Conservation (phyloP, 2,329 filamentous ascomycete species). For the Paracoccidioides lutzii region DNA sequence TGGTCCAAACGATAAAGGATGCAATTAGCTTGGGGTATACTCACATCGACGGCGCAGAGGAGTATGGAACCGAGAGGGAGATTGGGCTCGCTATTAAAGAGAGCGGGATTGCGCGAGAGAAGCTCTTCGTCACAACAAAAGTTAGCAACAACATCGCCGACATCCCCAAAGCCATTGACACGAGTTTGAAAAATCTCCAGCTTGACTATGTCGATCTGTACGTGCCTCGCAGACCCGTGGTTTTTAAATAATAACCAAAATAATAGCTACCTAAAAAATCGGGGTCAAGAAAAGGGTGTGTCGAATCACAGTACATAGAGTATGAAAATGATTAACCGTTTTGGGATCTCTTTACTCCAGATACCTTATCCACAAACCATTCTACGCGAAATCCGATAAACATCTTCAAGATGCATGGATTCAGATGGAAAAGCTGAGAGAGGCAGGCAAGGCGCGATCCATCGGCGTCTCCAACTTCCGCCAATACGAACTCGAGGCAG, state of each 20-base stretch:
- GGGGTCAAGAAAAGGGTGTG: too few species aligned
- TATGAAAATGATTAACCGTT: not conserved
- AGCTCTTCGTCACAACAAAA: slow-evolving; percentile 46
- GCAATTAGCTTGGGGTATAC: slow-evolving; percentile 48
- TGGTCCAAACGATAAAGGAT: slow-evolving; percentile 43
- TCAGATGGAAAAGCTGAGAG: slow-evolving; percentile 46
- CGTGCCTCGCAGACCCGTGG: slow-evolving; percentile 9
- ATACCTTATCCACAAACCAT: slow-evolving; percentile 51
- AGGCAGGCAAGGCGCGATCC: slow-evolving; percentile 44
- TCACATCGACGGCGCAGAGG: slow-evolving; percentile 52
- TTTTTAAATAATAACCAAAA: not conserved
- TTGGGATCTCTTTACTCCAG: slow-evolving; percentile 20
- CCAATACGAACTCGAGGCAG: slow-evolving; percentile 41
- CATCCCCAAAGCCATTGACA: slow-evolving; percentile 42
- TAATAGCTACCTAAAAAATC: too few species aligned
- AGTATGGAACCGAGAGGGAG: slow-evolving; percentile 39
- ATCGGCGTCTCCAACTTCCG: slow-evolving; percentile 53
- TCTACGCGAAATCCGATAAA: slow-evolving; percentile 41
- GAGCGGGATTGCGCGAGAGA: slow-evolving; percentile 33
- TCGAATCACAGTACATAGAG: too few species aligned
- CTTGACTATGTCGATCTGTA: slow-evolving; percentile 51
- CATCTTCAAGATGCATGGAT: slow-evolving; percentile 48
- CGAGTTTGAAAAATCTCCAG: slow-evolving; percentile 46
- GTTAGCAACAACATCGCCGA: slow-evolving; percentile 41
- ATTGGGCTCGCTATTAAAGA: slow-evolving; percentile 38